Evolutionary conservation across 2,329 filamentous ascomycete species (phyloP).

Genomic region (Trichoderma sp.): DNA sequence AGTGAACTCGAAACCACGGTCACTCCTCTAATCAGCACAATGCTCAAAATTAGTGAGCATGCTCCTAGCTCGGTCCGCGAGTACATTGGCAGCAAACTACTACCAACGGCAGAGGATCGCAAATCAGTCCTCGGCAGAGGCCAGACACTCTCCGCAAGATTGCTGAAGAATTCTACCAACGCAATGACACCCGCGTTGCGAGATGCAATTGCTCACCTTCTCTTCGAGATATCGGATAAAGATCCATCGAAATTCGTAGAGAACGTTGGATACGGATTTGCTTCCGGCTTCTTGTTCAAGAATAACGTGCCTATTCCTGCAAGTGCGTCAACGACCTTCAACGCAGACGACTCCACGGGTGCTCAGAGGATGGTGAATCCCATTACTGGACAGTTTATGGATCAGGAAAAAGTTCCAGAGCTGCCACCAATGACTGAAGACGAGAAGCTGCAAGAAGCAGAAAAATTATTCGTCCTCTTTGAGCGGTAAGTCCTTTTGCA

Average conservation of each 20-base stretch:
- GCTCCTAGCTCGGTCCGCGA: conserved; percentile 65
- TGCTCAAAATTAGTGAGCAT: conserved; percentile 71
- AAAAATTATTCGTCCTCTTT: conserved; percentile 86
- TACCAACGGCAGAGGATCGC: conserved; percentile 79
- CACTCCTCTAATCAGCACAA: conserved; percentile 73
- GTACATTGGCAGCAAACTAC: conserved; percentile 66
- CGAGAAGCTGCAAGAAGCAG: conserved; percentile 90
- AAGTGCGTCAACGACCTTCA: conserved; percentile 58
- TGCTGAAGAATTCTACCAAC: conserved; percentile 78
- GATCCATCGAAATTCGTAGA: conserved; percentile 80
- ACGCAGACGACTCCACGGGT: conserved; percentile 37
- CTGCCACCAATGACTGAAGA: conserved; percentile 80
- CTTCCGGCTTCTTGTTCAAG: conserved; percentile 84
- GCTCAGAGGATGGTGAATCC: conserved; percentile 67
- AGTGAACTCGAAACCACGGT: conserved; percentile 72
- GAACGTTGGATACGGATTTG: conserved; percentile 94
- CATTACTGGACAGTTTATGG: conserved; percentile 81
- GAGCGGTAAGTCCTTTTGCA: conserved; percentile 63
- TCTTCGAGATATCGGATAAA: conserved; percentile 85
- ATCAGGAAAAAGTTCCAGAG: conserved; percentile 64
- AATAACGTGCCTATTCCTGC: conserved; percentile 79
- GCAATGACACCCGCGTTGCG: conserved; percentile 72
- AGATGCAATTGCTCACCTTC: conserved; percentile 73
- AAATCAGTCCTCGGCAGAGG: conserved; percentile 76
- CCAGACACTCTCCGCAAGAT: conserved; percentile 71